These are phyloP conservation scores for Scolecobasidium constrictum DNA, from an alignment of 2,329 filamentous ascomycete genomes.

Conservation along the genomic window DNA sequence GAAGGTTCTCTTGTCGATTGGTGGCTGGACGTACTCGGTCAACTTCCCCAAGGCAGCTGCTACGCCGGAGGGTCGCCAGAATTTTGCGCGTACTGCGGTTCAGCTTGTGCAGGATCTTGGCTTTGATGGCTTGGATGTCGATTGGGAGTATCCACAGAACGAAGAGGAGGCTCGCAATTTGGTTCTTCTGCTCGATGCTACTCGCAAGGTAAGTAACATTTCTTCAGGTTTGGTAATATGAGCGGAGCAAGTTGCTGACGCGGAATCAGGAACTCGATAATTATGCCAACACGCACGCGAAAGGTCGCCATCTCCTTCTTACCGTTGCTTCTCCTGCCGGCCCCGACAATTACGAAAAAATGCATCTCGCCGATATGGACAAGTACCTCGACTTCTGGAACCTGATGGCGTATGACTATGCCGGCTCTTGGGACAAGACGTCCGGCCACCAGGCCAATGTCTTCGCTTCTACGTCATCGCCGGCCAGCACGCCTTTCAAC, in stretches of 20 bases:
- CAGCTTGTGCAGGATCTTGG: conserved; percentile 69
- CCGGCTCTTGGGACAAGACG: conserved; percentile 65
- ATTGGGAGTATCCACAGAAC: conserved; percentile 36
- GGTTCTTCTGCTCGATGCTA: conserved; percentile 27
- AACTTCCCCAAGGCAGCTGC: conserved; percentile 65
- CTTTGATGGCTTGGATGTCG: conserved; percentile 44
- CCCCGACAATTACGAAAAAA: conserved; percentile 29
- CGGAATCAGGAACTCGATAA: conserved; percentile 24
- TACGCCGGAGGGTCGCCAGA: conserved; percentile 48
- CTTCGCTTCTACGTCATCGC: conserved; percentile 45
- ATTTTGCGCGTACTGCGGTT: conserved; percentile 62
- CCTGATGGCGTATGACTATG: conserved; percentile 43
- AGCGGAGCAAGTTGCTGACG: conserved; percentile 11
- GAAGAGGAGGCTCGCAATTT: conserved; percentile 29
- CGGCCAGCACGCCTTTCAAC: conserved; percentile 65
- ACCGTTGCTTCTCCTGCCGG: conserved; percentile 35
- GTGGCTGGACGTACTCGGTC: conserved; percentile 67
- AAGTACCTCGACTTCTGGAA: conserved; percentile 38
- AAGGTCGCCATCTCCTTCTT: conserved; percentile 29
- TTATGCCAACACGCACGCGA: conserved; percentile 25
- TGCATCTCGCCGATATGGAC: conserved; percentile 31
- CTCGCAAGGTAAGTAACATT: conserved; percentile 26
- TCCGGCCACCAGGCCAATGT: conserved; percentile 78
- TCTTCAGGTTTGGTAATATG: conserved; percentile 26
- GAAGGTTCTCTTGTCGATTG: conserved; percentile 73